These are phyloP conservation scores for Bipolaris victoriae DNA, from an alignment of 2,329 filamentous ascomycete species.

Conservation along the genomic window DNA sequence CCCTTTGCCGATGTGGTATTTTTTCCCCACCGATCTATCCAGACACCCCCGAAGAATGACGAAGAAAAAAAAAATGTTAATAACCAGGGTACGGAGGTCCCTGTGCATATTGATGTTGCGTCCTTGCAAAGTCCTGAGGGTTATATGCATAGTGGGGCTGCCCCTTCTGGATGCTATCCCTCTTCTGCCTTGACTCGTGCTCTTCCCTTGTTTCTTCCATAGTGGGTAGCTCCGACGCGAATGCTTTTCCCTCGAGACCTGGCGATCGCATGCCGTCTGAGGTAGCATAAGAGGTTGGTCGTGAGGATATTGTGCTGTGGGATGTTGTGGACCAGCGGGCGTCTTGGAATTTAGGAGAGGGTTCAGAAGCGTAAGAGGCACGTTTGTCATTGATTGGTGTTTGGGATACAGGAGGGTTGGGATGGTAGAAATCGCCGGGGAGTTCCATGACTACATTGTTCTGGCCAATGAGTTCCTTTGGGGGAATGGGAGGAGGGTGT, in stretches of 20 bases:
- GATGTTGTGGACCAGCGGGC: conserved; percentile 43
- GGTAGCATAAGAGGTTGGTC: conserved; percentile 44
- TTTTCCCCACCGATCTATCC: too few species aligned
- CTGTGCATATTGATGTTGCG: conserved; percentile 18
- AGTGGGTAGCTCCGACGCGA: conserved; percentile 44
- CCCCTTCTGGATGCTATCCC: conserved; percentile 19
- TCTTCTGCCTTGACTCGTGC: conserved; percentile 28
- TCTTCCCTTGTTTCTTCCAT: conserved; percentile 47
- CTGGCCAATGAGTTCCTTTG: conserved; percentile 30
- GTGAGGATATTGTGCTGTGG: conserved; percentile 37
- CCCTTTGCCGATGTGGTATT: too few species aligned
- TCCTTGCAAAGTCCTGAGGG: conserved; percentile 41
- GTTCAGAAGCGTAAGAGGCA: conserved; percentile 29
- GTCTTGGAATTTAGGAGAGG: conserved; percentile 39
- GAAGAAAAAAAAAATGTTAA: not conserved
- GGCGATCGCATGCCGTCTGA: conserved; percentile 47
- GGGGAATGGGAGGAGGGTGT: conserved; percentile 19
- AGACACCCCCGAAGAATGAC: too few species aligned
- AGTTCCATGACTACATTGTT: conserved; percentile 51
- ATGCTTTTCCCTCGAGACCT: conserved; percentile 41
- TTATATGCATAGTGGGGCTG: conserved; percentile 42
- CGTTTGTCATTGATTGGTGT: conserved; percentile 35
- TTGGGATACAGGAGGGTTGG: conserved; percentile 37
- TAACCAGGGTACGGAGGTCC: conserved; percentile 16
- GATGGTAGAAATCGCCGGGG: conserved; percentile 51